Evolutionary conservation across 1,284 basidiomycete species (phyloP), one percentile per base, ranked within the genome.

Genomic region (Sporisorium sorghi): DNA sequence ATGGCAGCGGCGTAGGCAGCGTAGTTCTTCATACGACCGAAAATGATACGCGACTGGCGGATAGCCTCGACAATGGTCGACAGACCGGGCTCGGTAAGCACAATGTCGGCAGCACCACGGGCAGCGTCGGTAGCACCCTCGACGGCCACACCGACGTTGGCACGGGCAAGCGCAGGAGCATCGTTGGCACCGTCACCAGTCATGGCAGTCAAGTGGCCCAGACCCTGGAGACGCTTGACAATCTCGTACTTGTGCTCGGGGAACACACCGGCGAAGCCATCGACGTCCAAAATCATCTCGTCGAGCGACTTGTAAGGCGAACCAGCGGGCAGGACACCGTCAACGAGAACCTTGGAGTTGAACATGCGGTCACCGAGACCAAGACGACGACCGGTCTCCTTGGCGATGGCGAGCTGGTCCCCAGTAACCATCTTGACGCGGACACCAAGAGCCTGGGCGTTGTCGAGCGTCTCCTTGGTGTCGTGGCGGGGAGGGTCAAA

Each of bases 401-500:
- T 98, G 66, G 95, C 95, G 68, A 98, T 98, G 80, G 96, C 95
- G 84, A 98, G 93, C 88, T 97, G 94, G 86, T 98, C 95, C 90
- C 95, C 95, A 50, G 95, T 98, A 76, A 97, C 94, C 96, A 98
- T 98, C 91, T 98, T 98, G 86, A 98, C 95, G 86, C 92, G 92
- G 79, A 98, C 94, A 87, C 96, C 95, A 85, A 98, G 93, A 68
- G 91, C 91, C 73, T 94, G 88, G 67, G 95, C 95, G 86, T 97
- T 94, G 85, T 97, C 94, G 85, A 99, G 97, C 37, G 96, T 99
- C 87, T 97, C 93, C 89, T 97, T 97, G 86, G 96, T 99, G 86
- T 99, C 96, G 10, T 92, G 92, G 87, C 95, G 93, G 77, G 95
- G 95, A 78, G 95, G 96, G 86, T 98, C 95, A 87, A 94, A 97